A percentile compares a stretch with the other conserved stretches of the same genome.
phyloP scores from a whole-genome alignment of 495 filamentous ascomycete genomes.

The Thermothielavioides terrestris region DNA sequence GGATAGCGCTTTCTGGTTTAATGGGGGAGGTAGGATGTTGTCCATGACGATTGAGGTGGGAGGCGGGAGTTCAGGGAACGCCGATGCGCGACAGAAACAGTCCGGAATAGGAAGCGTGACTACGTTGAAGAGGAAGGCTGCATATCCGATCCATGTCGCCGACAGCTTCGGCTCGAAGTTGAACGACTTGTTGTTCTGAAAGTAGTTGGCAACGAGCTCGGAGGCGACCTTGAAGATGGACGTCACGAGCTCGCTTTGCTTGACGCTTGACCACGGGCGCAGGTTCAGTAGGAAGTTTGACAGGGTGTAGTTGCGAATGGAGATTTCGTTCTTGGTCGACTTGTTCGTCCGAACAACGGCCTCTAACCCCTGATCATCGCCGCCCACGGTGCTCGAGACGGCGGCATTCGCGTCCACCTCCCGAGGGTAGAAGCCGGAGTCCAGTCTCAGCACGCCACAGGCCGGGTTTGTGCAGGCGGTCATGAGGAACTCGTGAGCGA shows the following conservation, averaged over 20 bases:
- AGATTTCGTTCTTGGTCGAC: conserved; percentile 53
- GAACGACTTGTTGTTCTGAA: conserved; percentile 68
- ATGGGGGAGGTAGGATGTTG: conserved; percentile 75
- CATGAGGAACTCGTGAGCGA: conserved; percentile 63
- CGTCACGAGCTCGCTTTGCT: conserved; percentile 73
- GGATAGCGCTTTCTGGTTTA: conserved; percentile 65
- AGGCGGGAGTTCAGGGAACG: conserved; percentile 57
- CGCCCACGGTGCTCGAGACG: conserved; percentile 28
- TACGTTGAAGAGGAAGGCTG: conserved; percentile 70
- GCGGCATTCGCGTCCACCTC: conserved; percentile 49
- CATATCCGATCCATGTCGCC: conserved; percentile 89
- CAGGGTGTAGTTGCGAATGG: conserved; percentile 65
- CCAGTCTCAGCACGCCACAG: conserved; percentile 58
- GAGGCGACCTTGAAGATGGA: conserved; percentile 72
- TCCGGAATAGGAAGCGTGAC: conserved; percentile 64
- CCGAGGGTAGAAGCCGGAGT: conserved; percentile 66
- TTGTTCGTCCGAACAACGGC: conserved; percentile 58
- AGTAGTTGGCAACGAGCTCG: conserved; percentile 79
- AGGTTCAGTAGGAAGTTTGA: conserved; percentile 69
- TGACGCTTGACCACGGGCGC: conserved; percentile 69
- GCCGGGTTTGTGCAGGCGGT: conserved; percentile 61
- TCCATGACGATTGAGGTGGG: conserved; percentile 69
- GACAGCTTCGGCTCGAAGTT: conserved; percentile 84
- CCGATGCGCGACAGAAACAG: conserved; percentile 50
- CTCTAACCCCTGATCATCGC: conserved; percentile 62